Conservation (phyloP, 192 early-diverging fungal species). For the Coemansia aciculifera region DNA sequence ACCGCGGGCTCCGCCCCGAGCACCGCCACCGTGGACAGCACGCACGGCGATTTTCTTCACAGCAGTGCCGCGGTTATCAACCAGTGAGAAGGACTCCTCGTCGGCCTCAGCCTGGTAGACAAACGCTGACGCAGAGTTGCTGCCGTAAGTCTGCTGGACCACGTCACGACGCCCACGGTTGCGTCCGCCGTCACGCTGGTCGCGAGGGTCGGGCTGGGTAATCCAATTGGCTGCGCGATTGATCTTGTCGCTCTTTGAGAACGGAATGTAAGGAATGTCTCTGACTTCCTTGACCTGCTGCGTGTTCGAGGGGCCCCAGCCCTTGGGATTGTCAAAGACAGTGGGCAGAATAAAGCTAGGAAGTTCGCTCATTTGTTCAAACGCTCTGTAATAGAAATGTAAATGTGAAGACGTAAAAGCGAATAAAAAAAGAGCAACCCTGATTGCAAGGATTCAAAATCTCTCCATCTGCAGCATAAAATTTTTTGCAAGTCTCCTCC, state of each 20-base stretch:
- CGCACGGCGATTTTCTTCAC: slow-evolving; percentile 34
- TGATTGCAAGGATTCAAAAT: neutral
- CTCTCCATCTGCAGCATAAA: neutral
- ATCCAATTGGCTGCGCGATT: slow-evolving; percentile 96
- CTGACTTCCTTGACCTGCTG: slow-evolving; percentile 65
- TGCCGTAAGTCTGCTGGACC: slow-evolving; percentile 79
- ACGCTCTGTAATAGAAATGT: neutral
- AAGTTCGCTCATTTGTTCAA: slow-evolving; percentile 45
- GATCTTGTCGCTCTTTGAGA: slow-evolving; percentile 92
- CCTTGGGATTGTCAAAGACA: slow-evolving; percentile 78
- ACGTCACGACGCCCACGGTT: slow-evolving; percentile 50
- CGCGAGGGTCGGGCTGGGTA: slow-evolving; percentile 65
- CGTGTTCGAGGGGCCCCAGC: slow-evolving; percentile 81
- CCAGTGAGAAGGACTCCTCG: slow-evolving; percentile 94
- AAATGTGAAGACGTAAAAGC: neutral
- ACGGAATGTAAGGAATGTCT: slow-evolving; percentile 93
- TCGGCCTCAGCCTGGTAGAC: slow-evolving; percentile 87
- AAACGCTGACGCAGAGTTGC: slow-evolving; percentile 80
- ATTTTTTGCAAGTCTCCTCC: slow-evolving; percentile 1
- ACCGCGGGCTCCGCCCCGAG: slow-evolving; percentile 36
- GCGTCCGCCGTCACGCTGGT: slow-evolving; percentile 52
- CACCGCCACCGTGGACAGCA: slow-evolving; percentile 25
- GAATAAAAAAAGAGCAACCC: neutral
- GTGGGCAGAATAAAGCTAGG: slow-evolving; percentile 74
- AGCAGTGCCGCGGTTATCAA: slow-evolving; percentile 44